Evolutionary conservation across 148 eudicot species (phyloP).

Genomic region (Heliosperma pusillum): DNA sequence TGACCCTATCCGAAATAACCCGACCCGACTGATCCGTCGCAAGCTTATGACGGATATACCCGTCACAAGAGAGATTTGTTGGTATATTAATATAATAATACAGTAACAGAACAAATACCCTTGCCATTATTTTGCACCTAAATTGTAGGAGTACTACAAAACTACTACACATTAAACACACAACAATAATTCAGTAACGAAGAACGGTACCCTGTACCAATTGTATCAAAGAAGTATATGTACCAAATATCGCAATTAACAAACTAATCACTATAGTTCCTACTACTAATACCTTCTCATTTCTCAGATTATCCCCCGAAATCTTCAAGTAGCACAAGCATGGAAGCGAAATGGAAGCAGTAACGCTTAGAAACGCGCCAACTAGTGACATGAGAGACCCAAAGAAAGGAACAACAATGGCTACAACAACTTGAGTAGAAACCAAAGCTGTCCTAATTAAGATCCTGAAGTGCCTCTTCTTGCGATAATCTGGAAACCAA

Average conservation of each 20-base stretch:
- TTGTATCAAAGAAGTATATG: constrained; percentile 38
- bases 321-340: constrained; percentile 61
- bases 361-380: constrained; percentile 44
- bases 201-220: constrained; percentile 25
- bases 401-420: constrained; percentile 43
- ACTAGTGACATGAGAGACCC: constrained; percentile 48
- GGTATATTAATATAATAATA: too few relatives aligned
- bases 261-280: constrained; percentile 30
- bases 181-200: constrained; percentile 1
- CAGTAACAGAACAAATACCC: too few relatives aligned
- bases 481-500: constrained; percentile 33
- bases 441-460: constrained; percentile 37
- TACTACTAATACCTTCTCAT: constrained; percentile 28
- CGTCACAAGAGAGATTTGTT: too few relatives aligned
- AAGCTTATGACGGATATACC: too few relatives aligned
- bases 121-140: too few relatives aligned
- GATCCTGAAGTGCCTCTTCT: constrained; percentile 28
- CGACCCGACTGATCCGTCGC: too few relatives aligned
- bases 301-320: constrained; percentile 20
- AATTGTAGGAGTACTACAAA: neutral
- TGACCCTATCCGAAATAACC: too few relatives aligned
- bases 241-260: constrained; percentile 38
- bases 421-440: constrained; percentile 39
- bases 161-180: neutral
- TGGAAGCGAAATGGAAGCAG: constrained; percentile 41